phyloP scores from a whole-genome alignment of 2,329 filamentous ascomycete genomes.

The Emergomyces africanus region DNA sequence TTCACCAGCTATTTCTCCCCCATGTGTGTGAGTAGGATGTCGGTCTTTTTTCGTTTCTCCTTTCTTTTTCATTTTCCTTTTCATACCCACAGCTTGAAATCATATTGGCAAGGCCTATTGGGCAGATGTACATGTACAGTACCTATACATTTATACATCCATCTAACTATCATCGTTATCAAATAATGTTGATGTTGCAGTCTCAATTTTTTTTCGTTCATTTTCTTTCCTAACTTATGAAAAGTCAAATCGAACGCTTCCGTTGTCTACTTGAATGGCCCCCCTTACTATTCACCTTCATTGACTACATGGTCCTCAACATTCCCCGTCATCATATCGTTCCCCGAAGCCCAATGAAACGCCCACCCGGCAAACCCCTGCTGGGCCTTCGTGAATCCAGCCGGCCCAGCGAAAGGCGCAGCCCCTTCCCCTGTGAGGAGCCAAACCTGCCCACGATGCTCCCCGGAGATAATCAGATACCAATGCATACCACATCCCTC shows the following conservation, averaged over 20 bases:
- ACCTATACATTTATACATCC: too few relatives aligned
- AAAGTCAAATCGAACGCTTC: neutral
- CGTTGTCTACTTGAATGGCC: neutral
- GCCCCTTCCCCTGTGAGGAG: neutral
- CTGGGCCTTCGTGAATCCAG: neutral
- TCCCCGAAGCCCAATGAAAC: neutral
- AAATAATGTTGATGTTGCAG: too few relatives aligned
- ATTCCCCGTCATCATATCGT: neutral
- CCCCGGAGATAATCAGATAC: neutral
- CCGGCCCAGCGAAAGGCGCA: neutral
- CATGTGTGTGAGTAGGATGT: too few relatives aligned
- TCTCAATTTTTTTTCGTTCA: too few relatives aligned
- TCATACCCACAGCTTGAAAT: neutral
- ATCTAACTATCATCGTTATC: too few relatives aligned
- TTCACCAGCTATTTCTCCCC: too few relatives aligned
- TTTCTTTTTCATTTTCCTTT: neutral
- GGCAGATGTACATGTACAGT: neutral
- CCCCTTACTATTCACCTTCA: neutral
- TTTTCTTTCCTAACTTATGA: too few relatives aligned
- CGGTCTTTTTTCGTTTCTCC: neutral
- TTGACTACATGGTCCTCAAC: neutral
- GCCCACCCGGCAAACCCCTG: neutral
- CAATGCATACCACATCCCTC: constrained; percentile 2
- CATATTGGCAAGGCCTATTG: neutral
- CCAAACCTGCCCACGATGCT: neutral